These are phyloP conservation scores for Styphnolobium japonicum DNA, from an alignment of 306 rosid species.

Conservation along the genomic window DNA sequence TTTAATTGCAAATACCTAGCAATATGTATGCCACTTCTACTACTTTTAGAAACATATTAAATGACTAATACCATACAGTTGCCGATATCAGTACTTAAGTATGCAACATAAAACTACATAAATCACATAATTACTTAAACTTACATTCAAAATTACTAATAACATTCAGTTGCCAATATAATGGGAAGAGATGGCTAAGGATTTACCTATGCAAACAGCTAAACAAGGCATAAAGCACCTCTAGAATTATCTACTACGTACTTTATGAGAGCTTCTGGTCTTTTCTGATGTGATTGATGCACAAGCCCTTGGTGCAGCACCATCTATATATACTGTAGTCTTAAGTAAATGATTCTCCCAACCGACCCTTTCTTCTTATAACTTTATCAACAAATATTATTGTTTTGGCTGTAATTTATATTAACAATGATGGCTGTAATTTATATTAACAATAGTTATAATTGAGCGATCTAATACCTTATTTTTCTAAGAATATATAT, in stretches of 20 bases:
- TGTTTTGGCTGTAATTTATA: no score
- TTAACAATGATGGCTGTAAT: no score
- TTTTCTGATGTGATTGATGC: constrained; percentile 3
- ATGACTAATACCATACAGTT: not conserved
- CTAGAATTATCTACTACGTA: not conserved
- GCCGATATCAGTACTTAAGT: not conserved
- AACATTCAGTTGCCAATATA: not conserved
- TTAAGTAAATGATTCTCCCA: constrained; percentile 8
- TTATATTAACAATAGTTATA: no score
- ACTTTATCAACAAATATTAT: not conserved
- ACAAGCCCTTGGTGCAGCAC: not conserved
- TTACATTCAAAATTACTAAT: not conserved
- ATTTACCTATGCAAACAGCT: not conserved
- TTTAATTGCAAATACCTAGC: not conserved
- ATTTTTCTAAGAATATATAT: no score
- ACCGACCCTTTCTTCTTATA: constrained; percentile 16
- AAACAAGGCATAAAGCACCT: not conserved
- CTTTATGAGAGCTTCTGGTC: constrained; percentile 6
- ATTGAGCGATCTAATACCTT: no score
- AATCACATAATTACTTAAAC: not conserved
- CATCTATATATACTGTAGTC: not conserved
- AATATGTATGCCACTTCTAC: not conserved
- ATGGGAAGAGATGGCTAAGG: not conserved
- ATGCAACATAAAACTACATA: not conserved
- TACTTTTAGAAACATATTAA: not conserved